Base-by-base conservation (phyloP, 148 eudicot species). In the Rhododendron griersonianum region DNA sequence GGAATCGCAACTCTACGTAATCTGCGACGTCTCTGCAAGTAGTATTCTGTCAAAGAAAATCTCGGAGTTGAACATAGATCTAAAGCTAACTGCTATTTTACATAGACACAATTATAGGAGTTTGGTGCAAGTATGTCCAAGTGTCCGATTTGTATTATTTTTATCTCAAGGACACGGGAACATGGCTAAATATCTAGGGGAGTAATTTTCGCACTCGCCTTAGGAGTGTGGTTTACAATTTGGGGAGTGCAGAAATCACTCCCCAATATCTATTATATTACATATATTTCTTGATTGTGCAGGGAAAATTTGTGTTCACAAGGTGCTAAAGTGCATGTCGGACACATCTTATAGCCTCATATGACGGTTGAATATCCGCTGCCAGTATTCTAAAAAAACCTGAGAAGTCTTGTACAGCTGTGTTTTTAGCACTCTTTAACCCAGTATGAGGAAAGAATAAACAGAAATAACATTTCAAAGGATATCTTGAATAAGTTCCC, bases 401-500 rank as follows among this genome's bases (percentile, higher is more conserved):
- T 30, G 11, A 69, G 37, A 69, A 28, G 15, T 28, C 74, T 10
- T 11, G 33, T 67, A 25, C 10, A 25, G 33, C 37, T 28, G 13
- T 28, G 33, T 4, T 30, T 23, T 21, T 63, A 9, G 71, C 35
- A 13, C 76, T 71, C 13, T 15, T 37, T 35, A 7, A 74, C 21
- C 10, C 45, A 28, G 2, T 7, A 5, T 74, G 23, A 37, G 78
- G 78, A 37, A 37, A 33, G 23, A 74, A 74, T 35, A 74, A 3
- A 74, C 41, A 28, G 4, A 45, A 77, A 80, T 23, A 11, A 55
- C 30, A 69, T 81, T 82, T 41, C 21, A 69, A 91, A 94, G 98
- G 98, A 93, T 94, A 96, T 95, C 96, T 93, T 96, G 89, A 96
- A 92, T 83, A 96, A 90, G 87, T 95, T 93, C 80, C 93, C 98